Evolutionary conservation across 225 moss, liverwort and hornwort genomes (phyloP).

Genomic region (Marchantia polymorpha): DNA sequence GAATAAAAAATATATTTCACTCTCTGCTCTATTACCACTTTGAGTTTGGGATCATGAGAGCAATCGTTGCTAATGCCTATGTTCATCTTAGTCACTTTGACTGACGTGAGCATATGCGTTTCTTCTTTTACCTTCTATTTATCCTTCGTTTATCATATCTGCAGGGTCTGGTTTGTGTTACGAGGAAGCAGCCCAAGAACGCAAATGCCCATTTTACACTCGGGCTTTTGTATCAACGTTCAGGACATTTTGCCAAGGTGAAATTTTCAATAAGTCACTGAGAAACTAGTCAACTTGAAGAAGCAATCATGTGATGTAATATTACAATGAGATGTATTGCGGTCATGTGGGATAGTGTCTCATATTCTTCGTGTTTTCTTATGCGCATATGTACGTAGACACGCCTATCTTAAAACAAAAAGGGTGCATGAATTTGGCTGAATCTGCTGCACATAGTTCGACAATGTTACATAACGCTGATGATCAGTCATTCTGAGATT

Average conservation of each 20-base stretch:
- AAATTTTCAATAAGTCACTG: not conserved
- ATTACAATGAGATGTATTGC: not conserved
- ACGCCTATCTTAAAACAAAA: too few species aligned
- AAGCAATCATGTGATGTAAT: not conserved
- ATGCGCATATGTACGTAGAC: not conserved
- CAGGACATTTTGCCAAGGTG: constrained; percentile 42
- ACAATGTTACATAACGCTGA: too few species aligned
- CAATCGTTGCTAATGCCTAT: too few species aligned
- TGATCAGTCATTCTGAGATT: too few species aligned
- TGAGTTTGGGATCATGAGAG: too few species aligned
- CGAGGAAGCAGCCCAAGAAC: constrained; percentile 55
- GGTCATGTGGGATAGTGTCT: not conserved
- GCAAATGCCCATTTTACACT: constrained; percentile 53
- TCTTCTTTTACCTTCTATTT: not conserved
- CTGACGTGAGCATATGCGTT: too few species aligned
- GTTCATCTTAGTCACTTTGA: too few species aligned
- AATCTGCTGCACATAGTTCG: too few species aligned
- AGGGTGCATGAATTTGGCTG: too few species aligned
- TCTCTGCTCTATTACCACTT: too few species aligned
- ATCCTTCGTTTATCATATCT: not conserved
- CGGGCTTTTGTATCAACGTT: constrained; percentile 58
- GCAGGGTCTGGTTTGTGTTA: constrained; percentile 51
- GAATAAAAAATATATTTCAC: too few species aligned
- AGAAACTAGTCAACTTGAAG: not conserved
- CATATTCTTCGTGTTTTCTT: not conserved